Conservation (phyloP, 148 eudicot genomes). For the Amaranthus palmeri region DNA sequence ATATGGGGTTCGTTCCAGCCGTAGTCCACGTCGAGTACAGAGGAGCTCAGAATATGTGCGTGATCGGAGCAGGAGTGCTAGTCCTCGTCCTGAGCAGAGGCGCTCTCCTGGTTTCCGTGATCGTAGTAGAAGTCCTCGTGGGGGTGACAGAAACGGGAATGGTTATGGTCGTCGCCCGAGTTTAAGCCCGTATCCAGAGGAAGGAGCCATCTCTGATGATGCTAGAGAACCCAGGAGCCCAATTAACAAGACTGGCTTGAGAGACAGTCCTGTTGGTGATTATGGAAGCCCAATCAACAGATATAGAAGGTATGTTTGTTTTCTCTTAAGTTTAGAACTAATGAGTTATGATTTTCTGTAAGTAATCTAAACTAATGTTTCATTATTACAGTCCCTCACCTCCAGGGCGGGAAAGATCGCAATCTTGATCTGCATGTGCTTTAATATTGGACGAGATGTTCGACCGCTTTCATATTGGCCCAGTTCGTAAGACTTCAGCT, state of each 20-base stretch:
- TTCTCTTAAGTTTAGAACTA: not conserved
- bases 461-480: not conserved
- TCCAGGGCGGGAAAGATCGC: constrained; percentile 35
- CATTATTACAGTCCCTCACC: constrained; percentile 38
- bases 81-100: constrained; percentile 37
- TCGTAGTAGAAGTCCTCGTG: constrained; percentile 34
- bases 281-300: constrained; percentile 37
- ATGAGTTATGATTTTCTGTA: not conserved
- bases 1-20: constrained; percentile 37
- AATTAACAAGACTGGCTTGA: constrained; percentile 23
- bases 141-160: constrained; percentile 37
- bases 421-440: constrained; percentile 23
- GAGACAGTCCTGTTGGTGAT: constrained; percentile 42
- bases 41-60: constrained; percentile 54
- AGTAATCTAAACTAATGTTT: not conserved
- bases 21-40: constrained; percentile 44
- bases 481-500: not conserved
- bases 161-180: constrained; percentile 38
- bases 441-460: not conserved
- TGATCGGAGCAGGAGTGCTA: constrained; percentile 45
- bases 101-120: constrained; percentile 17
- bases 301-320: constrained; percentile 38
- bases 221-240: constrained; percentile 38
- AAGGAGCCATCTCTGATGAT: constrained; percentile 40
- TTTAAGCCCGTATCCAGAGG: constrained; percentile 21